phyloP scores from a whole-genome alignment of 2,329 filamentous ascomycete genomes.

The Neonectria coccinea region DNA sequence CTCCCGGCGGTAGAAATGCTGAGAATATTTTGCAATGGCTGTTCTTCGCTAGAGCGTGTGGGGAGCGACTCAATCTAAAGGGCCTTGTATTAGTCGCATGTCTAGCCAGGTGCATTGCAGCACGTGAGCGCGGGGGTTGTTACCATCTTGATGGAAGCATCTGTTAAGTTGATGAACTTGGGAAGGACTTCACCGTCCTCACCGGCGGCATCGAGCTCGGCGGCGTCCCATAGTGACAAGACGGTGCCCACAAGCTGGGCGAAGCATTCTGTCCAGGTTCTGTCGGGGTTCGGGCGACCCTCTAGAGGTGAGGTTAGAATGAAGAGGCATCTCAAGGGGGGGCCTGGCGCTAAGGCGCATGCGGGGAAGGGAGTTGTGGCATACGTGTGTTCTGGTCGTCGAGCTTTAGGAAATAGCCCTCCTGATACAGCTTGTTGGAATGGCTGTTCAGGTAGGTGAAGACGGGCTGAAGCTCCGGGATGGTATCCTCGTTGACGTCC shows the following conservation, averaged over 20 bases:
- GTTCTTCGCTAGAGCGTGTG: conserved; percentile 79
- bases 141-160: conserved; percentile 99
- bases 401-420: conserved; percentile 96
- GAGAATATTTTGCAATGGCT: conserved; percentile 91
- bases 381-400: conserved; percentile 93
- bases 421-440: conserved; percentile 95
- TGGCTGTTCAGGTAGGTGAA: conserved; percentile 96
- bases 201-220: conserved; percentile 87
- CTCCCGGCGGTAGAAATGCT: conserved; percentile 95
- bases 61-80: conserved; percentile 86
- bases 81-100: conserved; percentile 33
- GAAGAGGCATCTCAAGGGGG: conserved; percentile 23
- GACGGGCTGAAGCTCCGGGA: conserved; percentile 93
- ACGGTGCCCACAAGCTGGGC: conserved; percentile 96
- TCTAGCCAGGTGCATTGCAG: conserved; percentile 7
- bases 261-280: conserved; percentile 96
- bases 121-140: conserved; percentile 29
- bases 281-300: conserved; percentile 85
- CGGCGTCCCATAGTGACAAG: conserved; percentile 94
- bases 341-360: conserved; percentile 28
- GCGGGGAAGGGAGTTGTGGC: conserved; percentile 47
- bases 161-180: conserved; percentile 95
- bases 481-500: conserved; percentile 85
- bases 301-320: conserved; percentile 62
- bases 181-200: conserved; percentile 87